Conservation (phyloP, 83 land plant genomes). For the Thuja plicata region DNA sequence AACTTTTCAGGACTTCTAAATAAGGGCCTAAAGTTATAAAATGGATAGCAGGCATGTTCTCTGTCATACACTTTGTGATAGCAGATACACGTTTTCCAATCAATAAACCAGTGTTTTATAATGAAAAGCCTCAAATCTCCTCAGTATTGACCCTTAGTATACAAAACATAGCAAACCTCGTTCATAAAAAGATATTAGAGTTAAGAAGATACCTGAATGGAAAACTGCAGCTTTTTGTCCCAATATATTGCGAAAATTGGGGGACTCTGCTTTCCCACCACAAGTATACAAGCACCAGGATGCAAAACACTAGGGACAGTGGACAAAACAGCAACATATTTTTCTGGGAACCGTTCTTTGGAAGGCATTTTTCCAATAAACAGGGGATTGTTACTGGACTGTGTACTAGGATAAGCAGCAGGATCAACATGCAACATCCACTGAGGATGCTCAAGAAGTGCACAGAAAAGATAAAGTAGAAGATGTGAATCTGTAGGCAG, state of each 20-base stretch:
- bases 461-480: conserved; percentile 87
- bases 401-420: conserved; percentile 70
- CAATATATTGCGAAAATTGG: conserved; percentile 92
- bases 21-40: not conserved
- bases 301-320: conserved; percentile 73
- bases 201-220: conserved; percentile 72
- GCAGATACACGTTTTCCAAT: not conserved
- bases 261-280: conserved; percentile 81
- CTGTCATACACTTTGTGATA: not conserved
- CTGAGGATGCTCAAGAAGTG: conserved; percentile 94
- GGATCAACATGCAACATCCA: conserved; percentile 98
- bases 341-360: conserved; percentile 92
- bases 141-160: not conserved
- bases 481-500: conserved; percentile 96
- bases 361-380: conserved; percentile 82
- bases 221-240: conserved; percentile 93
- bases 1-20: not conserved
- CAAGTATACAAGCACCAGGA: conserved; percentile 85
- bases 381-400: conserved; percentile 91
- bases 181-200: not conserved
- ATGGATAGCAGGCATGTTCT: not conserved
- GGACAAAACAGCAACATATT: conserved; percentile 82
- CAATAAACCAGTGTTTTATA: not conserved
- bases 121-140: not conserved
- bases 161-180: not conserved